Base-by-base conservation (phyloP, 2,329 filamentous ascomycete genomes). In the Fusarium sp. region DNA sequence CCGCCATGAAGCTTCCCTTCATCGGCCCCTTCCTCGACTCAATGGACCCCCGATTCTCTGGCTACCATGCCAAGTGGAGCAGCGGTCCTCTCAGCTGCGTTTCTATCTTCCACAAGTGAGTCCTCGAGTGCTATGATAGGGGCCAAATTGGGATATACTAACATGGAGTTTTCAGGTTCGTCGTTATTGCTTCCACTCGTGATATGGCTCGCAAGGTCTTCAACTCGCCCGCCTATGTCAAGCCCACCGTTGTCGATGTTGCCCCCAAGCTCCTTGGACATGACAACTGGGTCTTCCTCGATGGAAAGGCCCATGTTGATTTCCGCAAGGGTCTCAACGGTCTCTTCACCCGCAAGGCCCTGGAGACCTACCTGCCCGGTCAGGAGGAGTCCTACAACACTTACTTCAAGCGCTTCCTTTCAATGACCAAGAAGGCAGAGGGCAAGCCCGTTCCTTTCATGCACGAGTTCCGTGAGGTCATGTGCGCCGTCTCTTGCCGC, bases 41-140 rank as follows among this genome's bases (percentile, higher is more conserved):
- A 28, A 86, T 98, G 75, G 91, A 97, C 80, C 96, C 96, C 60
- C 93, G 95, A 77, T 98, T 98, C 79, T 90, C 91, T 65, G 89
- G 95, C 76, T 99, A 99, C 84, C 88, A 95, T 79, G 91, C 87
- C 65, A 98, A 98, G 86, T 99, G 96, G 96, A 81, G 87, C 75
- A 97, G 94, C 77, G 96, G 93, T 46, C 91, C 93, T 48, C 86
- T 99, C 74, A 98, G 95, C 86, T 99, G 96, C 78, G 96, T 99
- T 66, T 98, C 95, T 4, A 94, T 99, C 76, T 99, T 99, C 85
- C 96, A 99, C 89, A 99, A 98, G 94, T 97, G 88, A 74, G 90
- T 34, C 17, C 13, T 26, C 20, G 28, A 20, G 28, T 17, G 14
- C n/a, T 18, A n/a, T 31, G 43, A 7, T 9, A 15, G 22, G 28